These are phyloP conservation scores for Hylodesmum podocarpum DNA, from an alignment of 306 rosid genomes.

Conservation along the genomic window DNA sequence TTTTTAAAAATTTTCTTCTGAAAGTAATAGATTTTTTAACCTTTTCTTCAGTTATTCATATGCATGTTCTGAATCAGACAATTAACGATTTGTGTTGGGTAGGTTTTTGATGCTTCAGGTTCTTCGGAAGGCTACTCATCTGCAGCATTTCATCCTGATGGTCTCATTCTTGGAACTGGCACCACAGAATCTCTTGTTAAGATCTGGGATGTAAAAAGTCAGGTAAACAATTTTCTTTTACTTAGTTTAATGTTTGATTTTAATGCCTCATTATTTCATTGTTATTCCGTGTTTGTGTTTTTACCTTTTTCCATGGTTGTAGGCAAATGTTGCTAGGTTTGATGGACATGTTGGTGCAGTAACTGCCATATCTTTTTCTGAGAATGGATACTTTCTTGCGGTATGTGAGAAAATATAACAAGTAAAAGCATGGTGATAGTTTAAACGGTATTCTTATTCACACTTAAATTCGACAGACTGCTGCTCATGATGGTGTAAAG, in stretches of 20 bases:
- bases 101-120: conserved; percentile 77
- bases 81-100: conserved; percentile 30
- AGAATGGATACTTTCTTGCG: conserved; percentile 98
- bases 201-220: conserved; percentile 99
- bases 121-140: conserved; percentile 85
- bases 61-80: neutral
- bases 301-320: conserved; percentile 30
- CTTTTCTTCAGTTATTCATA: neutral
- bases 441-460: conserved; percentile 20
- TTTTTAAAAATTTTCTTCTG: neutral
- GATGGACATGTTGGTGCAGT: conserved; percentile 93
- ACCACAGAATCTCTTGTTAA: conserved; percentile 82
- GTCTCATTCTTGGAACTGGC: conserved; percentile 99
- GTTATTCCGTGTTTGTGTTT: neutral
- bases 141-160: conserved; percentile 99
- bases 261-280: neutral
- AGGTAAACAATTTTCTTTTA: conserved; percentile 49
- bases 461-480: conserved; percentile 61
- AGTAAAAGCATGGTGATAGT: neutral
- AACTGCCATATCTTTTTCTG: conserved; percentile 89
- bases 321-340: conserved; percentile 92
- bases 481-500: conserved; percentile 95
- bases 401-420: conserved; percentile 46
- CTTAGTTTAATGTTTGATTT: neutral
- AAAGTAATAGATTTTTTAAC: neutral